These are phyloP conservation scores for Pseudoscleropodium purum DNA, from an alignment of 225 moss, liverwort and hornwort species.

Conservation along the genomic window DNA sequence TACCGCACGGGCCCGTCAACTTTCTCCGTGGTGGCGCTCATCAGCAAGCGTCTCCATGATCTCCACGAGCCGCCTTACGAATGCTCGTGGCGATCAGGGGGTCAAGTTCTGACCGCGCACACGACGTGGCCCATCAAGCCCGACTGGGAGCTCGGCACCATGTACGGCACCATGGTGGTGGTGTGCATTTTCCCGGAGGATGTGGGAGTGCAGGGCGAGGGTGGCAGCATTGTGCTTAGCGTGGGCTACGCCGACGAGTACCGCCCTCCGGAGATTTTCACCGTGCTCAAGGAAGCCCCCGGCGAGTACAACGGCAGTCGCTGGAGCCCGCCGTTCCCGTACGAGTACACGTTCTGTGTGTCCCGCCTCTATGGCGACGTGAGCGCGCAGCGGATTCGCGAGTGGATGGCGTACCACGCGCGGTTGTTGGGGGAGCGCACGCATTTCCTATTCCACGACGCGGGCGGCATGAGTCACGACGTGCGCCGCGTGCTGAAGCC, in stretches of 20 bases:
- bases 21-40: constrained; percentile 14
- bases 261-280: constrained; percentile 4
- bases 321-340: constrained; percentile 16
- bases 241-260: constrained; percentile 18
- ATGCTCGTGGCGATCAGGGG: constrained; percentile 14
- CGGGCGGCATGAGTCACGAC: constrained; percentile 7
- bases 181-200: constrained; percentile 7
- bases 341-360: constrained; percentile 28
- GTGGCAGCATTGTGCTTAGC: constrained; percentile 4
- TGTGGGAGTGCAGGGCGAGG: constrained; percentile 8
- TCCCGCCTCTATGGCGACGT: constrained; percentile 21
- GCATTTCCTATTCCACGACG: constrained; percentile 29
- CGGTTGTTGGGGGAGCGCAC: constrained; percentile 2
- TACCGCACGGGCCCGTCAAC: constrained; percentile 11
- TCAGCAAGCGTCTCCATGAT: neutral
- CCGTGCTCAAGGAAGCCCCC: neutral
- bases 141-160: neutral
- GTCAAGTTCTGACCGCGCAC: neutral
- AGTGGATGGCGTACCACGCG: constrained; percentile 42
- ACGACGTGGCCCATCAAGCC: constrained; percentile 9
- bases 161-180: constrained; percentile 23
- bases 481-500: constrained; percentile 21
- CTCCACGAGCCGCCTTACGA: neutral
- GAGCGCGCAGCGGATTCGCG: constrained; percentile 25
- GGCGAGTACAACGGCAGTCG: constrained; percentile 14